Conservation (phyloP, 768 basidiomycete species). For the Rhizopogon vinicolor region DNA sequence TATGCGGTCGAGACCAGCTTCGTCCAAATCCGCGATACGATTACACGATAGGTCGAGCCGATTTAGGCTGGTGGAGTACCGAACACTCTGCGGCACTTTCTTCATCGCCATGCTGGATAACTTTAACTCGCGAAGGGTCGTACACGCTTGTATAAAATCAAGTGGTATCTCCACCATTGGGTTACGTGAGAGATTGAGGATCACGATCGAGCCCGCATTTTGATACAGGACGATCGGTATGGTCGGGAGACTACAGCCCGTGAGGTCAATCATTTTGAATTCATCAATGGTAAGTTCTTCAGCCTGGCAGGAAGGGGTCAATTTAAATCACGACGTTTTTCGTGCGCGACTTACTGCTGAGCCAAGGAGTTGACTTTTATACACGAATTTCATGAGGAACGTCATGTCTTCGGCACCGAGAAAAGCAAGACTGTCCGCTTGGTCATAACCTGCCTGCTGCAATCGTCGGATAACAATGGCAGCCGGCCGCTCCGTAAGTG, state of each 20-base stretch:
- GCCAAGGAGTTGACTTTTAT: slow-evolving; percentile 70
- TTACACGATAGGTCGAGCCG: slow-evolving; percentile 90
- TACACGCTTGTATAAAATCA: slow-evolving; percentile 92
- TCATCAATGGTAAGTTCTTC: slow-evolving; percentile 68
- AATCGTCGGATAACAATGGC: slow-evolving; percentile 79
- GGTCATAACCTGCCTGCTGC: slow-evolving; percentile 86
- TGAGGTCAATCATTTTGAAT: slow-evolving; percentile 79
- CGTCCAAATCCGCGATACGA: slow-evolving; percentile 83
- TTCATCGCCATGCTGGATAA: slow-evolving; percentile 93
- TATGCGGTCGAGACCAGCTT: slow-evolving; percentile 77
- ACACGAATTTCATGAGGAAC: slow-evolving; percentile 87
- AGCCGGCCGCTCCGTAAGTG: slow-evolving; percentile 77
- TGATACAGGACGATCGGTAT: slow-evolving; percentile 85
- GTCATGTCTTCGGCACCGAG: slow-evolving; percentile 75
- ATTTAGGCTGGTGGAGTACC: slow-evolving; percentile 66
- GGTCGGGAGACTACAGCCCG: slow-evolving; percentile 73
- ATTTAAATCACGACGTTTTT: not conserved
- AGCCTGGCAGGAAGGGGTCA: slow-evolving; percentile 40
- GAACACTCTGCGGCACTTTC: slow-evolving; percentile 81
- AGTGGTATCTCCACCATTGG: slow-evolving; percentile 95
- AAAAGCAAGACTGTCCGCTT: slow-evolving; percentile 72
- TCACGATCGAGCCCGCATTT: slow-evolving; percentile 78
- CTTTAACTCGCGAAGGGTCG: slow-evolving; percentile 76
- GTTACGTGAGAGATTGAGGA: slow-evolving; percentile 87
- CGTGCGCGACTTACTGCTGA: slow-evolving; percentile 44